phyloP scores from a whole-genome alignment of 78 protist genomes.

The Protostelium mycophagum region DNA sequence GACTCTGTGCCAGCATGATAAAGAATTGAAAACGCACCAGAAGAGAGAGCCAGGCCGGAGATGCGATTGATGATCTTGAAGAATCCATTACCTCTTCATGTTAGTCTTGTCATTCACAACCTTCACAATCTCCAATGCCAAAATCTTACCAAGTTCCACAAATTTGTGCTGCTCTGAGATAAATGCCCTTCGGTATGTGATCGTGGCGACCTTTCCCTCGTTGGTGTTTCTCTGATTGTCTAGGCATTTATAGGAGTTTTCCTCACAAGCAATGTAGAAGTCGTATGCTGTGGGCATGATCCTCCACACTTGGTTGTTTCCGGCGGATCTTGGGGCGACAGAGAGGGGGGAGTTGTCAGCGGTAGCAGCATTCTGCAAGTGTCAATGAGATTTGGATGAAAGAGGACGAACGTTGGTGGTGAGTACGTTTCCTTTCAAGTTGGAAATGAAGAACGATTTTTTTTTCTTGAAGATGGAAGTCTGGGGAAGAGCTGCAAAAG shows the following conservation, averaged over 20 bases:
- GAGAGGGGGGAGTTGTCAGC: neutral
- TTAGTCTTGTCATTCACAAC: too few relatives aligned
- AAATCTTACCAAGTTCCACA: neutral
- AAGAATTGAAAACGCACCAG: too few relatives aligned
- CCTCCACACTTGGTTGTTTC: neutral
- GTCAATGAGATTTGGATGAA: neutral
- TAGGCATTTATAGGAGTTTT: neutral
- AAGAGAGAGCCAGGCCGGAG: neutral
- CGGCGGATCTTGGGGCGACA: neutral
- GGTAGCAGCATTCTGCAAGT: neutral
- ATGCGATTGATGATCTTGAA: neutral
- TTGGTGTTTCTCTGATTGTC: neutral
- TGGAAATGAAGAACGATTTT: neutral
- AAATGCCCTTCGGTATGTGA: neutral
- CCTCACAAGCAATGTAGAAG: neutral
- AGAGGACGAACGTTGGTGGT: neutral
- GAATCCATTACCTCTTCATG: too few relatives aligned
- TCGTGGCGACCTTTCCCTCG: neutral
- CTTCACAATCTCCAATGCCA: too few relatives aligned
- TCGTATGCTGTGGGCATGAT: neutral
- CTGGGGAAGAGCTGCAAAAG: neutral
- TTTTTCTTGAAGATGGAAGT: neutral
- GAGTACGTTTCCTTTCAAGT: neutral
- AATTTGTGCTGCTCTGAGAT: neutral
- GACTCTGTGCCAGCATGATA: too few relatives aligned